These are phyloP conservation scores for Apophysomyces sp. DNA, from an alignment of 371 early-diverging fungal genomes.

Conservation along the genomic window DNA sequence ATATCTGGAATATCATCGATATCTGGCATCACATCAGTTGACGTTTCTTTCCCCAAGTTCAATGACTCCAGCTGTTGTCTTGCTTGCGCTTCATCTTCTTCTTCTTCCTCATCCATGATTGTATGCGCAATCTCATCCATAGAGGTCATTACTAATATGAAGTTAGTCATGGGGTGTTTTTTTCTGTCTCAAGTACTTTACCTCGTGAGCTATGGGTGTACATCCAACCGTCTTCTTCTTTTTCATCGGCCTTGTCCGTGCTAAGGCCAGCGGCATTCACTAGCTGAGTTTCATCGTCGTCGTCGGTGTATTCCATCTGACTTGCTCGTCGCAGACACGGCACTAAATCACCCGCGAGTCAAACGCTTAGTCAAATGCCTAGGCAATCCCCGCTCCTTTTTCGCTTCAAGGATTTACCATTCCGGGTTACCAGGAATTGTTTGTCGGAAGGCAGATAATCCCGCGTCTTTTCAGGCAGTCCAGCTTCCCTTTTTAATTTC, in stretches of 20 bases:
- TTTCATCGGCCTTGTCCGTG: conserved; percentile 41
- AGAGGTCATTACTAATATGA: conserved; percentile 28
- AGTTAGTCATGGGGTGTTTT: background rate
- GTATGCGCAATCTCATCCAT: conserved; percentile 73
- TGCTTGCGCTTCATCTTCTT: conserved; percentile 43
- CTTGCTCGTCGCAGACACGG: conserved; percentile 91
- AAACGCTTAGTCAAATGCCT: too few relatives aligned
- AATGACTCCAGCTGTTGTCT: conserved; percentile 29
- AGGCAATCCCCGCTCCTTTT: background rate
- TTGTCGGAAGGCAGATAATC: conserved; percentile 92
- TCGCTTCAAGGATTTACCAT: conserved; percentile 54
- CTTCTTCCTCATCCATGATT: conserved; percentile 60
- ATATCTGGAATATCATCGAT: conserved; percentile 94
- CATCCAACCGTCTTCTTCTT: conserved; percentile 81
- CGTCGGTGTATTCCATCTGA: conserved; percentile 79
- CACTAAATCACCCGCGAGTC: conserved; percentile 38
- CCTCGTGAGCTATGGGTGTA: conserved; percentile 70
- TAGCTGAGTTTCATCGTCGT: conserved; percentile 46
- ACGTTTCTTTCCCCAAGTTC: conserved; percentile 12
- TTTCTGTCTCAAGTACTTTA: background rate
- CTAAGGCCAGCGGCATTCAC: conserved; percentile 19
- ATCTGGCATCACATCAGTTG: conserved; percentile 61
- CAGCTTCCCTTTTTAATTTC: conserved; percentile 65
- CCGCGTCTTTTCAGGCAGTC: conserved; percentile 78
- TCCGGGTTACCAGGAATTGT: conserved; percentile 94